These are phyloP conservation scores for Cyberlindnera xylosilytica DNA, from an alignment of 805 yeast species.

Conservation along the genomic window DNA sequence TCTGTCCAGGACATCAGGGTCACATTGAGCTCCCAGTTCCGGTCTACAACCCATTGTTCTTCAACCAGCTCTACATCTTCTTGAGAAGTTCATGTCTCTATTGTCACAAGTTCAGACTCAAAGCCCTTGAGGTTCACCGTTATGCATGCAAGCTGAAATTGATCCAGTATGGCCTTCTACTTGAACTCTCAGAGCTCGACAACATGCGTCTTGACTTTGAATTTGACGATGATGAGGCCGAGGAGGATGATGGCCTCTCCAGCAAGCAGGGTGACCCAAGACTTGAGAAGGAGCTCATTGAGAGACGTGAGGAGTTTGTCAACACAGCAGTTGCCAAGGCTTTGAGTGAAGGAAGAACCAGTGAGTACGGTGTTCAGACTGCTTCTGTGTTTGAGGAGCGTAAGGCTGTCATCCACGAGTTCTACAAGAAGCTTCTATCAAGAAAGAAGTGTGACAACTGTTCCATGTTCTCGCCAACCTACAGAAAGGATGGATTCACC, in stretches of 20 bases:
- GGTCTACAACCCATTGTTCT: constrained; percentile 91
- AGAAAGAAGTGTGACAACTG: constrained; percentile 94
- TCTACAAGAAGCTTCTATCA: constrained; percentile 66
- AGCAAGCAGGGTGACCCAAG: constrained; percentile 32
- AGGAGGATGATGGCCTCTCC: constrained; percentile 35
- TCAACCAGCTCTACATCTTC: constrained; percentile 83
- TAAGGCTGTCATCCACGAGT: constrained; percentile 66
- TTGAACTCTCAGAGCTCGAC: constrained; percentile 75
- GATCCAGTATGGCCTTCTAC: constrained; percentile 82
- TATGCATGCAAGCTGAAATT: constrained; percentile 74
- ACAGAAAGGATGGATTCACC: constrained; percentile 91
- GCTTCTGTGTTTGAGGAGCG: constrained; percentile 88
- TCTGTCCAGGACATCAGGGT: constrained; percentile 98
- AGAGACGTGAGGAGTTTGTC: constrained; percentile 67
- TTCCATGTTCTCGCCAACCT: constrained; percentile 90
- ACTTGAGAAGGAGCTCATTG: constrained; percentile 46
- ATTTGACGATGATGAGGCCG: constrained; percentile 48
- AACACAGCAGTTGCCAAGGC: constrained; percentile 69
- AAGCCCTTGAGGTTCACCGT: constrained; percentile 65
- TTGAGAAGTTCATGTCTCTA: constrained; percentile 83
- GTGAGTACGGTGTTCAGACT: constrained; percentile 67
- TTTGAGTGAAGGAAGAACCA: constrained; percentile 69
- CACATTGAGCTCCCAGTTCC: constrained; percentile 96
- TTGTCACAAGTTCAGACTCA: constrained; percentile 83
- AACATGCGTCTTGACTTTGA: constrained; percentile 41